A percentile compares a stretch with the other conserved stretches of the same genome.
These are phyloP conservation scores for Bipolaris oryzae DNA, from an alignment of 2,329 filamentous ascomycete genomes.

Conservation along the genomic window DNA sequence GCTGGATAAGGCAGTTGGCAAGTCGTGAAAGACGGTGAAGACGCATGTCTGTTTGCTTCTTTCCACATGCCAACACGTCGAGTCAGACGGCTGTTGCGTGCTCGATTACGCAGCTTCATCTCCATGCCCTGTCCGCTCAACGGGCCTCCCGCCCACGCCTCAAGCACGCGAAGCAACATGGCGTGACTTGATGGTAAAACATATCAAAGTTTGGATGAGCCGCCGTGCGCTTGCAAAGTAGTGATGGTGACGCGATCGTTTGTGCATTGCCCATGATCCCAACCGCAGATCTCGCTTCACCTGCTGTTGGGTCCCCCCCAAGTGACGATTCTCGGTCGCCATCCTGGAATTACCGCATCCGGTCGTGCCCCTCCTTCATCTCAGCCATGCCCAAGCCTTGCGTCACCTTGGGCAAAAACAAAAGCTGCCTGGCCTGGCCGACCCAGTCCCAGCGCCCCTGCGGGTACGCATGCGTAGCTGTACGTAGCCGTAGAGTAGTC, in stretches of 20 bases:
- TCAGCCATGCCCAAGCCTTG: constrained; percentile 14
- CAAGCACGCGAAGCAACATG: constrained; percentile 13
- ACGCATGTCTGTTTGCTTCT: constrained; percentile 29
- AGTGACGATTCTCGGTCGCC: constrained; percentile 8
- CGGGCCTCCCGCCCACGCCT: neutral
- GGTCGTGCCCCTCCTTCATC: constrained; percentile 18
- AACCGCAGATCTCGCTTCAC: constrained; percentile 26
- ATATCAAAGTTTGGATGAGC: constrained; percentile 14
- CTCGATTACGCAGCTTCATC: neutral
- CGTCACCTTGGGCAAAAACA: constrained; percentile 14
- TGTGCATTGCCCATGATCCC: constrained; percentile 20
- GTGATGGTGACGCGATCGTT: constrained; percentile 14
- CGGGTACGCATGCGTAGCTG: neutral
- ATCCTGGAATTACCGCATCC: constrained; percentile 18
- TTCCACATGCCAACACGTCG: constrained; percentile 12
- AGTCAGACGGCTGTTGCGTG: constrained; percentile 18
- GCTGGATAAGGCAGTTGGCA: constrained; percentile 30
- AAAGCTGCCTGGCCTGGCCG: neutral
- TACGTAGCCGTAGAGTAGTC: neutral
- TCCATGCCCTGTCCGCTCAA: constrained; percentile 18
- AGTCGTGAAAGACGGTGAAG: constrained; percentile 25
- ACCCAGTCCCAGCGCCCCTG: neutral
- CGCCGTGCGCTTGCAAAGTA: constrained; percentile 6
- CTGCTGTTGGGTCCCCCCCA: constrained; percentile 20
- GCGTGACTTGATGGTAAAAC: constrained; percentile 12